These are phyloP conservation scores for Candida namnaoensis DNA, from an alignment of 805 yeast genomes.

Conservation along the genomic window DNA sequence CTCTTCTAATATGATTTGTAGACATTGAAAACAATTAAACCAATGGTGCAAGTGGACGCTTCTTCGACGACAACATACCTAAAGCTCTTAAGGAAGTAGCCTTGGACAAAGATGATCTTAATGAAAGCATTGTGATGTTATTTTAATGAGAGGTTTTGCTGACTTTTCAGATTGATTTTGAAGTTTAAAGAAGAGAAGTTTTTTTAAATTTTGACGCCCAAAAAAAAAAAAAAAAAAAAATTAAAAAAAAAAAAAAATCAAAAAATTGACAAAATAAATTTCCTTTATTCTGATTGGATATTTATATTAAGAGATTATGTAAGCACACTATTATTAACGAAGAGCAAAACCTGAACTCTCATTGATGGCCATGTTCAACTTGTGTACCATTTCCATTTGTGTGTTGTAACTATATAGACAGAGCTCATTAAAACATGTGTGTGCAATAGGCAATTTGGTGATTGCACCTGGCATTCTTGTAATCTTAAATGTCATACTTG, in stretches of 20 bases:
- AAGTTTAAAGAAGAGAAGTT: neutral
- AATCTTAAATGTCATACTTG: slow-evolving; percentile 66
- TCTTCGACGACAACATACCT: neutral
- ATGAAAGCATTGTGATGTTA: neutral
- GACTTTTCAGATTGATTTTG: neutral
- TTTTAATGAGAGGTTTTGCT: no score
- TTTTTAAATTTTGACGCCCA: neutral
- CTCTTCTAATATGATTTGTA: no score
- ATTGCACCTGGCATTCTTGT: slow-evolving; percentile 36
- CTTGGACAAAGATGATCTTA: neutral
- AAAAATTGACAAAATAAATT: neutral
- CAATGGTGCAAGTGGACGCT: no score
- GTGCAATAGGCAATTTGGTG: slow-evolving; percentile 69
- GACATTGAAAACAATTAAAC: no score
- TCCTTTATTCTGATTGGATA: no score
- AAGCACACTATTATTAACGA: slow-evolving; percentile 24
- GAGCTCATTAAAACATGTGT: slow-evolving; percentile 91
- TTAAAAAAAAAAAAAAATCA: no score
- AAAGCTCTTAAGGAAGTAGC: neutral
- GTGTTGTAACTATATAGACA: slow-evolving; percentile 61
- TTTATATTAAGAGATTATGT: no score
- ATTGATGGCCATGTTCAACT: slow-evolving; percentile 59
- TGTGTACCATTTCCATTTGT: slow-evolving; percentile 43
- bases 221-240: neutral
- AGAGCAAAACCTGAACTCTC: slow-evolving; percentile 88